phyloP scores from a whole-genome alignment of 352 stramenopile genomes.

The Lagenidium sp. region DNA sequence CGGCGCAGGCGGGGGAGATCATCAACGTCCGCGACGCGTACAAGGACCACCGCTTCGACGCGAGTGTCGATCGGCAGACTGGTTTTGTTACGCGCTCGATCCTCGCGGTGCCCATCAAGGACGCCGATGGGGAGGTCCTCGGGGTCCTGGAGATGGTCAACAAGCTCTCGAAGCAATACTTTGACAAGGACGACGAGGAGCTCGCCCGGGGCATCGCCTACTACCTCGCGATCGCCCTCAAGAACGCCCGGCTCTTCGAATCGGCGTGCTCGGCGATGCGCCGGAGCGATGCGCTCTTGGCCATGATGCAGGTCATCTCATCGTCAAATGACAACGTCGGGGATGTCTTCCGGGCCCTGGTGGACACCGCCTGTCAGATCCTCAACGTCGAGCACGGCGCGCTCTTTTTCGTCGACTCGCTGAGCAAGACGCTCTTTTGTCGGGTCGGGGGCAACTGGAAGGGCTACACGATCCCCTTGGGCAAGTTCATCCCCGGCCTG shows the following conservation, averaged over 20 bases:
- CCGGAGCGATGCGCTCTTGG: slow-evolving; percentile 56
- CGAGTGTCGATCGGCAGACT: slow-evolving; percentile 40
- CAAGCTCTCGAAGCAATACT: slow-evolving; percentile 59
- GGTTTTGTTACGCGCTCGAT: slow-evolving; percentile 67
- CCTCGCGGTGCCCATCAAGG: slow-evolving; percentile 75
- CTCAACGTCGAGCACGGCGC: slow-evolving; percentile 50
- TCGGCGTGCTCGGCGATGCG: slow-evolving; percentile 40
- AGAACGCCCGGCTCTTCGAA: slow-evolving; percentile 57
- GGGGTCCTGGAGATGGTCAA: slow-evolving; percentile 61
- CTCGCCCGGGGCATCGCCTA: slow-evolving; percentile 50
- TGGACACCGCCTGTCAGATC: slow-evolving; percentile 37
- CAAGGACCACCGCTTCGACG: slow-evolving; percentile 52
- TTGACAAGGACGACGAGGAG: slow-evolving; percentile 64
- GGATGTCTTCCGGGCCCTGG: slow-evolving; percentile 29
- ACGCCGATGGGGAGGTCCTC: slow-evolving; percentile 50
- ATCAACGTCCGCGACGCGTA: slow-evolving; percentile 78
- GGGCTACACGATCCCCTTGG: slow-evolving; percentile 57
- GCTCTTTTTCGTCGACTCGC: slow-evolving; percentile 73
- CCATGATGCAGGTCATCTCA: slow-evolving; percentile 46
- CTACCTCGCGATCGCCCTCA: slow-evolving; percentile 57
- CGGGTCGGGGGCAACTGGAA: slow-evolving; percentile 57
- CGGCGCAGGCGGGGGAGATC: slow-evolving; percentile 51
- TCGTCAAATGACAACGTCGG: slow-evolving; percentile 37
- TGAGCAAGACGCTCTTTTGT: slow-evolving; percentile 57
- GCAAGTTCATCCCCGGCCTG: slow-evolving; percentile 54